phyloP scores from a whole-genome alignment of 2,329 filamentous ascomycete species.

The Fusarium euwallaceae region DNA sequence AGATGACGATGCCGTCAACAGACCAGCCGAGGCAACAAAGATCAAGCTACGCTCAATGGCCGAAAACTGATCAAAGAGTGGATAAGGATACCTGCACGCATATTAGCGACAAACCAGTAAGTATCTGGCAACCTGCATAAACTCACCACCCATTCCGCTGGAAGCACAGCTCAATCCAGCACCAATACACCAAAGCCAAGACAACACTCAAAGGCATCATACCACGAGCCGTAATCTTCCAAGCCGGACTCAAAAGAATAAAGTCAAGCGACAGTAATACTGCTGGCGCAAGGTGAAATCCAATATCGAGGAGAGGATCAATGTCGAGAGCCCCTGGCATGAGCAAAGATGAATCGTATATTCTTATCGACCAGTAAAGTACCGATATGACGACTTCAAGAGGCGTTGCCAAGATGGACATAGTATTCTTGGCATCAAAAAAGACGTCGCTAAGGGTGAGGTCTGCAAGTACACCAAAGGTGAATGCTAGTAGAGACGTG shows the following conservation, averaged over 20 bases:
- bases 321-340: neutral
- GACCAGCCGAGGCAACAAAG: neutral
- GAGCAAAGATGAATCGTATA: neutral
- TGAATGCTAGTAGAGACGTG: neutral
- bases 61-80: neutral
- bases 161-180: conserved; percentile 1
- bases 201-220: neutral
- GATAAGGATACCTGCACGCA: neutral
- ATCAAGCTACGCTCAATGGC: neutral
- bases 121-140: neutral
- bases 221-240: neutral
- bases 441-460: neutral
- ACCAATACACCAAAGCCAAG: conserved; percentile 2
- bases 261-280: neutral
- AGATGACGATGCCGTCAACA: neutral
- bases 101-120: neutral
- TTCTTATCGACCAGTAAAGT: neutral
- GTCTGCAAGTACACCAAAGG: neutral
- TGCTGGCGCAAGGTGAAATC: conserved; percentile 1
- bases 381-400: neutral
- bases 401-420: neutral
- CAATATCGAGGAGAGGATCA: neutral
- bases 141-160: conserved; percentile 2
- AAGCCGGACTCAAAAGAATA: neutral
- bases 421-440: neutral